These are phyloP conservation scores for Ceratonia siliqua DNA, from an alignment of 306 rosid species.

Conservation along the genomic window DNA sequence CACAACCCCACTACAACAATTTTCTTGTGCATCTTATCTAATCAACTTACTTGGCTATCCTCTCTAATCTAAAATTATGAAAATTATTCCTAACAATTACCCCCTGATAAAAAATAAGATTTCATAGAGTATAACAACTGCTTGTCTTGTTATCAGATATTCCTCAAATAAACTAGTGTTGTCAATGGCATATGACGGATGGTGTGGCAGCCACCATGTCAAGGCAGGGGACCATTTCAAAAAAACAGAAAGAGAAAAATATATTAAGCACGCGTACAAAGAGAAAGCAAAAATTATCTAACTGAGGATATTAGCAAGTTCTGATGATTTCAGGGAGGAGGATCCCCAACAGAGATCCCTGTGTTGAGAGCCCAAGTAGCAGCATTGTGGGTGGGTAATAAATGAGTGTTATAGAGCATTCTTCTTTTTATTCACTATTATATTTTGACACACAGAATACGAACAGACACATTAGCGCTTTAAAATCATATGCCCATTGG, in stretches of 20 bases:
- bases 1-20: neutral
- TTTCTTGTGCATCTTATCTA: neutral
- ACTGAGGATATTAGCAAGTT: too few relatives aligned
- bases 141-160: neutral
- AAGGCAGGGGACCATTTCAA: neutral
- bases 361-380: neutral
- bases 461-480: neutral
- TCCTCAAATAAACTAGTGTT: neutral
- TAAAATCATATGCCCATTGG: neutral
- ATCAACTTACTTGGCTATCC: neutral
- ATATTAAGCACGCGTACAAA: too few relatives aligned
- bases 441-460: neutral
- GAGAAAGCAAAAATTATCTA: too few relatives aligned
- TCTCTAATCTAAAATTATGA: neutral
- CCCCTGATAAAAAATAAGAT: neutral
- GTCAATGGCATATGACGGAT: neutral
- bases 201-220: neutral
- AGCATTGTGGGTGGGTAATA: neutral
- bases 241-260: too few relatives aligned
- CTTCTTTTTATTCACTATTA: neutral
- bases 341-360: neutral
- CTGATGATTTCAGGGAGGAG: too few relatives aligned
- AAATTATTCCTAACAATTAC: neutral
- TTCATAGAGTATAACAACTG: neutral
- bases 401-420: neutral